Evolutionary conservation across 1,139 yeast genomes (phyloP).

Genomic region (Casaregolazyma suthepensis): DNA sequence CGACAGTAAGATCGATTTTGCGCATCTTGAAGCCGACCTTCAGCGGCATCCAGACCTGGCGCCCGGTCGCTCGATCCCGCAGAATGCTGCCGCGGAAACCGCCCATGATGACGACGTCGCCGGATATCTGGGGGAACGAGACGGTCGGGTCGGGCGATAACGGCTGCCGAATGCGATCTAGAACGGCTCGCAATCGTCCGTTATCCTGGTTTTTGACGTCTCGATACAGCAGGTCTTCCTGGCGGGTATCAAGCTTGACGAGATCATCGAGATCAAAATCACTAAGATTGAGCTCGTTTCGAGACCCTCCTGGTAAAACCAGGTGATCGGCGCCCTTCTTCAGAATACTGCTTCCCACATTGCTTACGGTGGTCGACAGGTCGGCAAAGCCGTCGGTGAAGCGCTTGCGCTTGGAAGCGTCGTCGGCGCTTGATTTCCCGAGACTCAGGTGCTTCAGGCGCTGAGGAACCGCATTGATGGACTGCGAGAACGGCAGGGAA

Average conservation of each 20-base stretch:
- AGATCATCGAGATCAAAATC: slow-evolving; percentile 16
- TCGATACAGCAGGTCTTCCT: slow-evolving; percentile 56
- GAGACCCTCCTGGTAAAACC: background rate
- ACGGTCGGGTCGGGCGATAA: background rate
- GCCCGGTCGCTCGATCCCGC: slow-evolving; percentile 55
- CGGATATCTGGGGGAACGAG: slow-evolving; percentile 45
- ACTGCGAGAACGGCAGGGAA: slow-evolving; percentile 26
- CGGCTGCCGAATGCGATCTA: slow-evolving; percentile 37
- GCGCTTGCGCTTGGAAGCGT: background rate
- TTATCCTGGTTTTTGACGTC: slow-evolving; percentile 56
- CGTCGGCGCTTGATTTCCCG: background rate
- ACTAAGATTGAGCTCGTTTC: slow-evolving; percentile 5
- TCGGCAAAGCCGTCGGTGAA: background rate
- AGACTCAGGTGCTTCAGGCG: background rate
- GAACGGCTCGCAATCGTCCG: slow-evolving; percentile 62
- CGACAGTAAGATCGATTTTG: slow-evolving; percentile 62
- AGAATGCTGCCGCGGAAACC: slow-evolving; percentile 86
- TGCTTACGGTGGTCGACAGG: background rate
- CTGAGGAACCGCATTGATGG: background rate
- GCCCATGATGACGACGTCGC: slow-evolving; percentile 74
- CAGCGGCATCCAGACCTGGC: slow-evolving; percentile 80
- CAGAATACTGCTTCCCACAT: background rate
- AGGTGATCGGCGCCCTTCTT: background rate
- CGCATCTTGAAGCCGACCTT: slow-evolving; percentile 76
- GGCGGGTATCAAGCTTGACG: slow-evolving; percentile 18